Evolutionary conservation across 2,329 filamentous ascomycete genomes (phyloP).

Genomic region (Xylariales sp.): DNA sequence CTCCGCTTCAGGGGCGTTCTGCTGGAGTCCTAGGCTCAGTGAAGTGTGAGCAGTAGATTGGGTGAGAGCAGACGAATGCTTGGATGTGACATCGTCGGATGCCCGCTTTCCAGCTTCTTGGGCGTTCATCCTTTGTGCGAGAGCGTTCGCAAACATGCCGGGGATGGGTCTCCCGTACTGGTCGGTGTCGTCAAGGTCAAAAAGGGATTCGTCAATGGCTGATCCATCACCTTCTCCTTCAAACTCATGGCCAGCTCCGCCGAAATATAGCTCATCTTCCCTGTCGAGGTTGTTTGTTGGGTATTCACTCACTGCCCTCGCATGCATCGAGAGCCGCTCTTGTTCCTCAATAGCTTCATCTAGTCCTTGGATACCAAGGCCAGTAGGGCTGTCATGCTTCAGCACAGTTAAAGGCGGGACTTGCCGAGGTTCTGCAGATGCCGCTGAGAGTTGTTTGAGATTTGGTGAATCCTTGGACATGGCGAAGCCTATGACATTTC

Average conservation of each 20-base stretch:
- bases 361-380: constrained; percentile 39
- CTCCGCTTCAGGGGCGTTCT: constrained; percentile 11
- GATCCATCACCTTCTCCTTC: constrained; percentile 47
- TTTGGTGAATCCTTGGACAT: constrained; percentile 42
- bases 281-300: constrained; percentile 9
- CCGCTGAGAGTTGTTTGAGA: constrained; percentile 12
- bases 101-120: constrained; percentile 34
- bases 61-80: constrained; percentile 37
- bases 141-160: constrained; percentile 51
- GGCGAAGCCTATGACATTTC: constrained; percentile 54
- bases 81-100: constrained; percentile 42
- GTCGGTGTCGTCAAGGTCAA: constrained; percentile 64
- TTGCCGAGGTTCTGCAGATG: constrained; percentile 8
- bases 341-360: constrained; percentile 13
- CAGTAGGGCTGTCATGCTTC: constrained; percentile 22
- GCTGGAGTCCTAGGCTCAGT: constrained; percentile 29
- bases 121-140: constrained; percentile 37
- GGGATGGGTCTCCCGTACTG: constrained; percentile 57
- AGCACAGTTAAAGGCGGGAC: constrained; percentile 10
- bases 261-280: constrained; percentile 67
- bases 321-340: not conserved
- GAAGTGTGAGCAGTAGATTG: constrained; percentile 52
- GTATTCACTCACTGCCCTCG: not conserved
- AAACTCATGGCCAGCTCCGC: constrained; percentile 52
- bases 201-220: constrained; percentile 69